A percentile compares a stretch with the other conserved stretches of the same genome.
phyloP scores from a whole-genome alignment of 164 flowering plant genomes.

The Stephania cephalantha region DNA sequence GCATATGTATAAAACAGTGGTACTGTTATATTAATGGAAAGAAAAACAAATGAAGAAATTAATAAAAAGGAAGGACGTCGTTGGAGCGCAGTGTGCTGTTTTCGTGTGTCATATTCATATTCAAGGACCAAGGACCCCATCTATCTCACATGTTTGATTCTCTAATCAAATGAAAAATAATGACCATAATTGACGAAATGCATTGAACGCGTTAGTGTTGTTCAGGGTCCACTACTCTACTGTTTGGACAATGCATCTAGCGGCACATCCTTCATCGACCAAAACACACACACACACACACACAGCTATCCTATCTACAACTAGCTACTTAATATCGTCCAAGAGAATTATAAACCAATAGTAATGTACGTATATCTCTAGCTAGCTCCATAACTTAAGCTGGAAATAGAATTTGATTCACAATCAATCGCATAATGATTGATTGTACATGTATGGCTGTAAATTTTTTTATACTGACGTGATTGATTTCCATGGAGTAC shows the following conservation, averaged over 20 bases:
- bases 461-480: no score
- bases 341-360: no score
- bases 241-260: no score
- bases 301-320: no score
- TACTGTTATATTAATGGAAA: not conserved
- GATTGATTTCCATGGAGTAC: no score
- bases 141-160: conserved; percentile 2
- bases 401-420: no score
- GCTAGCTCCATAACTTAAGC: no score
- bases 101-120: conserved; percentile 1
- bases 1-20: not conserved
- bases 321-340: no score
- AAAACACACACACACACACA: not conserved
- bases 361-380: no score
- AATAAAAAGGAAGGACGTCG: not conserved
- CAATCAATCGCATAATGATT: no score
- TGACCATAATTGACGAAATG: not conserved
- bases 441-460: no score
- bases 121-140: not conserved
- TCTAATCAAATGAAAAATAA: not conserved
- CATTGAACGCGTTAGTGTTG: not conserved
- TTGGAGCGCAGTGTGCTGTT: not conserved
- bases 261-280: not conserved
- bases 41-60: not conserved
- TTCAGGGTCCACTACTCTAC: not conserved